Base-by-base conservation (phyloP, 306 rosid species). In the Pterocarpus macrocarpus region DNA sequence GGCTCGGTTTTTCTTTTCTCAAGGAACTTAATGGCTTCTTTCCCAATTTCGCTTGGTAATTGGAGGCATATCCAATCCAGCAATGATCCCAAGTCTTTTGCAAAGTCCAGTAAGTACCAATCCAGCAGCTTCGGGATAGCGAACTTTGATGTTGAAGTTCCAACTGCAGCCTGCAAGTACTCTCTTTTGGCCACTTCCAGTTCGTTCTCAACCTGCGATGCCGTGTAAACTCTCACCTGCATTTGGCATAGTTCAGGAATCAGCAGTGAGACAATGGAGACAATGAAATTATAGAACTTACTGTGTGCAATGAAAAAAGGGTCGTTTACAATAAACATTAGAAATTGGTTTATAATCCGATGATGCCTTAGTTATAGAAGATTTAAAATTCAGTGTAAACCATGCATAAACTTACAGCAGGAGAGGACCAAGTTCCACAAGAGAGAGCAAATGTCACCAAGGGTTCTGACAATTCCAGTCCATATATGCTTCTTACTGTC, bases 41-140 rank as follows among this genome's bases (percentile, higher is more conserved):
- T 95, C 73, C 94, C 92, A 12, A 83, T 77, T 76, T 93, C 93
- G 86, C 86, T 87, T 64, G 99, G 98, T 81, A 95, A 85, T 71
- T 93, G 97, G 63, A 93, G 96, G 87, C 97, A 93, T 38, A 93
- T 83, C 99, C 98, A 95, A 59, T 95, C 99, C 52, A 95, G 85
- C 83, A 95, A 86, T 4, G 98, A 90, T 55, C 93, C 99, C 64
- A 91, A 82, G 85, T 95, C 96, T 85, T 95, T 93, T 30, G 97
- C 99, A 56, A 93, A 95, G 81, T 95, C 99, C 13, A 86, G 91
- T 58, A 93, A 86, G 86, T 93, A 91, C 99, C 99, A 93, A 83
- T 93, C 94, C 80, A 93, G 62, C 63, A 95, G 82, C 85, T 95
- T 91, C 38, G 99, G 97, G 81, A 95, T 86, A 70, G 88, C 77